These are phyloP conservation scores for Pseudopithomyces chartarum DNA, from an alignment of 2,329 filamentous ascomycete genomes.

Conservation along the genomic window DNA sequence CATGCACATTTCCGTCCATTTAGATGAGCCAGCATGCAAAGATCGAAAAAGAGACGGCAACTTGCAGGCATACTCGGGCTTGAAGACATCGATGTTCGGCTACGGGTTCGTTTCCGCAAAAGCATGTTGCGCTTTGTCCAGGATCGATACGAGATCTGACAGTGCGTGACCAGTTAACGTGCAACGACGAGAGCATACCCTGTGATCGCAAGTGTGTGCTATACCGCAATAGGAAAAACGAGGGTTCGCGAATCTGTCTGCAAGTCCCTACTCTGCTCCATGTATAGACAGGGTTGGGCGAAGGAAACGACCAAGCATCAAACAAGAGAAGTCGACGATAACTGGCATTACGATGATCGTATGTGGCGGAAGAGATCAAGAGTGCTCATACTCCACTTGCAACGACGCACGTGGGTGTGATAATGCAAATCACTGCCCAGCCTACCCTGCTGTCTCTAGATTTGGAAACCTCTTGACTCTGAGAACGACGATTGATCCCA, in stretches of 20 bases:
- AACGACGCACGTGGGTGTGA: too few species aligned
- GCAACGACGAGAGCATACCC: background rate
- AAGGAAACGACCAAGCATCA: too few species aligned
- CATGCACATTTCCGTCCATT: slow-evolving; percentile 4
- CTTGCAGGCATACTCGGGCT: slow-evolving; percentile 13
- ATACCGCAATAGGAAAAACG: background rate
- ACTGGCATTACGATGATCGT: background rate
- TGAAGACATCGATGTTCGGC: slow-evolving; percentile 25
- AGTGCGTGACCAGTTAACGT: slow-evolving; percentile 3
- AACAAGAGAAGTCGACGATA: background rate
- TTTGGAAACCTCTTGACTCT: too few species aligned
- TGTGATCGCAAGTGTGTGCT: background rate
- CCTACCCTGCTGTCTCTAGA: too few species aligned
- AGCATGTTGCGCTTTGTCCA: slow-evolving; percentile 23
- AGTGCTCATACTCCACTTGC: too few species aligned
- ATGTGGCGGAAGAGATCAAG: background rate
- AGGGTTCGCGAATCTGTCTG: background rate
- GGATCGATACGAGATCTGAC: slow-evolving; percentile 6
- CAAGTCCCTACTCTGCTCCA: background rate
- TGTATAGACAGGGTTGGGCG: background rate
- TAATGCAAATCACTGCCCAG: too few species aligned
- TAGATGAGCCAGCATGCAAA: slow-evolving; percentile 9
- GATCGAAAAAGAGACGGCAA: slow-evolving; percentile 9
- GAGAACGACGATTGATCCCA: background rate
- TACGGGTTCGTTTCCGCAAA: slow-evolving; percentile 35